Base-by-base conservation (phyloP, 345 rosid species). In the Cochlearia excelsa region DNA sequence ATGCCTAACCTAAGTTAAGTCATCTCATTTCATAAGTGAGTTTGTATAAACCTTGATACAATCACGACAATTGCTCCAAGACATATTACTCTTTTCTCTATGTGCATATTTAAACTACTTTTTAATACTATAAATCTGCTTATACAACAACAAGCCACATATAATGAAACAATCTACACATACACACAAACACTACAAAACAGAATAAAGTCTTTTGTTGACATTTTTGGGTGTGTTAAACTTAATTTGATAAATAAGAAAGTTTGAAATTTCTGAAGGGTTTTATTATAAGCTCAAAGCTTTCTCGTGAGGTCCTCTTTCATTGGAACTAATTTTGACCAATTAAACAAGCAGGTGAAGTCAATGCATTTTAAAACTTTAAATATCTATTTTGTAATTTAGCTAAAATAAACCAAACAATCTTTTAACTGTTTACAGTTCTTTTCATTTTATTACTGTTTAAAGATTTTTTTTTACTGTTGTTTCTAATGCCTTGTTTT, bases 41-140 rank as follows among this genome's bases (percentile, higher is more conserved):
- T 61, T 61, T 54, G 57, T 62, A 43, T 62, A 62, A 62, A 62
- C 69, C 69, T 63, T 70, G 74, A 63, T 56, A 53, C 69, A 62
- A 49, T 70, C 53, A 4, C 59, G 74, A 70, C 69, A 70, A 56
- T 50, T 34, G 59, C 74, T 63, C 42, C 47, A 63, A 56, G 69
- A 70, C 74, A 63, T 29, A 30, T 44, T 63, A 57, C 74, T 70
- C 61, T 39, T 61, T 38, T 61, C 34, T 31, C 61, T 38, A 68
- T 68, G 23, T 16, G 73, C 49, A 31, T 33, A 26, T 9, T 26
- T 46, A 16, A 51, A 58, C 4, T 53, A 46, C 30, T 29, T 42
- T 50, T 27, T 58, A 67, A 46, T 46, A 40, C 23, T 38, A 35
- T 23, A 51, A 16, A 34, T 59, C 51, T 51, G 41, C 63, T 31